Evolutionary conservation across 106 monocot species (phyloP), one percentile per base, ranked within the genome.

Genomic region (Dioscorea dumetorum): DNA sequence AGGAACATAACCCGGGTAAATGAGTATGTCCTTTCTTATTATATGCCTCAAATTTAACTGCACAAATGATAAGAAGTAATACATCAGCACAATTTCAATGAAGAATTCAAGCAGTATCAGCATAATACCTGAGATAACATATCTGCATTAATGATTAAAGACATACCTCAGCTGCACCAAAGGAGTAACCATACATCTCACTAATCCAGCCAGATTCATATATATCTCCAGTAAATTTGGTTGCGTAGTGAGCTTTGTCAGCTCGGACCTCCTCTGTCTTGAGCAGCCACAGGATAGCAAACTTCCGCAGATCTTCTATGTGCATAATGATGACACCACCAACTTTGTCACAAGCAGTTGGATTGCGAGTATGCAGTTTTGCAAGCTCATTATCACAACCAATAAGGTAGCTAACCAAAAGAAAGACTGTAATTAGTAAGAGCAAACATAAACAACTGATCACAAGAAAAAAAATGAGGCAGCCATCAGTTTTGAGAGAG

Each of bases 301-400:
- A 99, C 65, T 85, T 85, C 67, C 79, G 75, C 2, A 99, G 78
- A 76, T 99, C 93, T 58, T 99, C 90, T 72, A 93, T 93, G 71
- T 99, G 99, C 99, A 99, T 99, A 41, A 99, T 83, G 72, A 99
- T 99, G 50, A 99, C 99, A 66, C 99, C 99, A 62, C 99, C 99
- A 77, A 99, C 99, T 77, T 99, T 99, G 58, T 99, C 90, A 67
- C 99, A 99, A 66, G 90, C 89, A 75, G 77, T 72, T 20, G 99
- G 93, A 67, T 99, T 87, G 24, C 87, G 74, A 61, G 90, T 99
- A 76, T 99, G 99, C 53, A 87, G 50, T 63, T 79, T 79, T 60
- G 99, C 99, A 57, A 99, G 90, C 33, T 75, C 81, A 70, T 99
- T 99, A 52, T 99, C 99, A 74, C 99, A 93, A 14, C 93, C 99